Evolutionary conservation across 306 rosid species (phyloP).

Genomic region (Astragalus membranaceus): DNA sequence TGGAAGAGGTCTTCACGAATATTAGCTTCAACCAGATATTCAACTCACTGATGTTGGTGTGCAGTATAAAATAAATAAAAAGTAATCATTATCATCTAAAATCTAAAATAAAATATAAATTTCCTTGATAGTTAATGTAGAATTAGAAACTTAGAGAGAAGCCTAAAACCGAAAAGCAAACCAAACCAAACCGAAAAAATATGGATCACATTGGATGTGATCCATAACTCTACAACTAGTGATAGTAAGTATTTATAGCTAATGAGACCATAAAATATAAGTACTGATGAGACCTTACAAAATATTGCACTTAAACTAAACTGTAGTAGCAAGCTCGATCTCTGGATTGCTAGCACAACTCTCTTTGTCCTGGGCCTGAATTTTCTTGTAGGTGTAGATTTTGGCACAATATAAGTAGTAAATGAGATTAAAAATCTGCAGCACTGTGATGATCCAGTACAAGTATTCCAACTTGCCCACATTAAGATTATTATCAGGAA

Average conservation of each 20-base stretch:
- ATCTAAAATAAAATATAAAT: no score
- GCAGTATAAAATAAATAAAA: no score
- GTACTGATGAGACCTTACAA: not conserved
- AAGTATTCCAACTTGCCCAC: constrained; percentile 69
- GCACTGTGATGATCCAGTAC: constrained; percentile 62
- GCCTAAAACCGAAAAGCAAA: no score
- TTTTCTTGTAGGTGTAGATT: constrained; percentile 57
- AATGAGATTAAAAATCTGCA: constrained; percentile 51
- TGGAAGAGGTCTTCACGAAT: no score
- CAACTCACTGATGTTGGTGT: no score
- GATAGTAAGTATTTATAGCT: not conserved
- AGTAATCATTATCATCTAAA: no score
- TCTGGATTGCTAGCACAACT: not conserved
- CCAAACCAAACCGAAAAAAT: no score
- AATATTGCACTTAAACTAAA: constrained; percentile 22
- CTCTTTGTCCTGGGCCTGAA: constrained; percentile 40
- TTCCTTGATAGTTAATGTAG: no score
- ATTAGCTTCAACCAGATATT: no score
- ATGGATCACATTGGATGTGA: no score
- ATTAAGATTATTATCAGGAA: constrained; percentile 54
- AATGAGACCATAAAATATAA: not conserved
- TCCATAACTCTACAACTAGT: not conserved
- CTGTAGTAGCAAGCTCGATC: constrained; percentile 38
- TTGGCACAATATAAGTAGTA: constrained; percentile 62
- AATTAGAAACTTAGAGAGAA: no score